Conservation (phyloP, 2,329 filamentous ascomycete species). For the Cercospora zeae-maydis region DNA sequence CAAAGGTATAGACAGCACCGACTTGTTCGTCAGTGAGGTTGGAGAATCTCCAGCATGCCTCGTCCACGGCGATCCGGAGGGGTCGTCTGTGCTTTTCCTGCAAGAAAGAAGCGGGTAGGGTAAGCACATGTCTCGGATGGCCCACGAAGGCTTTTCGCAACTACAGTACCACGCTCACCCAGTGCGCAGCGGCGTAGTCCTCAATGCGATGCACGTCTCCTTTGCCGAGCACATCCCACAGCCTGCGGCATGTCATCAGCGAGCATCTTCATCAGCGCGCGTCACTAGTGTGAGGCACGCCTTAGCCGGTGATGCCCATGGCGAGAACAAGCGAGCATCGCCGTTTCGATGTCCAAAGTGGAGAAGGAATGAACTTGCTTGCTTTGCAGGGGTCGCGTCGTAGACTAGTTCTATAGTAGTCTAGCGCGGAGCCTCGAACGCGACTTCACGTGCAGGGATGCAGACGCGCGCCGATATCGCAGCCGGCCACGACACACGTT, state of each 20-base stretch:
- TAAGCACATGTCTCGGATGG: background rate
- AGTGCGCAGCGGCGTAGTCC: constrained; percentile 40
- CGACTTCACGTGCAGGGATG: background rate
- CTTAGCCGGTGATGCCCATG: constrained; percentile 22
- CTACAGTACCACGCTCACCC: constrained; percentile 16
- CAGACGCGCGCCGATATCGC: too few species aligned
- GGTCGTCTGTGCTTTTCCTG: constrained; percentile 34
- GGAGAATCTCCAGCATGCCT: constrained; percentile 45
- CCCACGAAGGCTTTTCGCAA: background rate
- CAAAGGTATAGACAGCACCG: background rate
- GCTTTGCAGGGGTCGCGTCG: background rate
- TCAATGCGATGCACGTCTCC: constrained; percentile 35
- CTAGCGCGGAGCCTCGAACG: background rate
- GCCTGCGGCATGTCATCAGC: constrained; percentile 17
- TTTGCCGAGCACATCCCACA: constrained; percentile 41
- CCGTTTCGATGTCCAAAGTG: background rate
- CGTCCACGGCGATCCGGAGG: constrained; percentile 44
- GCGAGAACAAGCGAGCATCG: background rate
- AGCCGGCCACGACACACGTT: background rate
- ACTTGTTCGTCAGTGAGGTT: constrained; percentile 37
- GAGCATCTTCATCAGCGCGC: background rate
- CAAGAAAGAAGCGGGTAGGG: background rate
- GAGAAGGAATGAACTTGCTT: too few species aligned
- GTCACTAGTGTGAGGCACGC: background rate
- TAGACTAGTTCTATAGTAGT: too few species aligned